Base-by-base conservation (phyloP, 2,329 filamentous ascomycete species). In the Cryphonectria japonica region DNA sequence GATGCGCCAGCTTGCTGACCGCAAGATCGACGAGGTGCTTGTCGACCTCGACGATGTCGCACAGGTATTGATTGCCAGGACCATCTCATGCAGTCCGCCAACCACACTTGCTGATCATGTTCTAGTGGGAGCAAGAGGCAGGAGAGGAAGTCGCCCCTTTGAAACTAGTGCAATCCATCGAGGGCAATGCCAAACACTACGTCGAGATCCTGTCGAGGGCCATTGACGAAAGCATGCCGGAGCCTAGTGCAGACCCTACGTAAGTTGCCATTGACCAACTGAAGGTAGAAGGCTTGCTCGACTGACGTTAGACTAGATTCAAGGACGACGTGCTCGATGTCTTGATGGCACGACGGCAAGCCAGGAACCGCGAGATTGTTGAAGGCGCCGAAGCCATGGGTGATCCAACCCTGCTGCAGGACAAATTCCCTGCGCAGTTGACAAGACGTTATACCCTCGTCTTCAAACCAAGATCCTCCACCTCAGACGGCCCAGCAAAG, bases 241-340 rank as follows among this genome's bases (percentile, higher is more conserved):
- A 88, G 73, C 92, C 95, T 57, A 92, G 89, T 19, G 86, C 86
- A 68, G 94, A 97, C 75, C 87, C 95, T 75, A 95, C 88, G 88
- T 94, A 86, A 76, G 89, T 78, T 19, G 52, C 63, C 59, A 34
- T 3, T 7, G 29, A 13, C 11, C 5, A 59, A 32, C 2, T 22
- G 11, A 39, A 34, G 43, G 16, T 37, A n/a, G n/a, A 14, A 52
- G 64, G 60, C 46, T 26, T n/a, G 43, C 74, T 79, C 75, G 79
- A 61, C 76, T 82, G 74, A 75, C 69, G 29, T n/a, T 11, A 19
- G 26, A n/a, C 50, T 75, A 94, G 92, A 75, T 98, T 97, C 87
- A 98, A 98, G 81, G 95, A 98, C 78, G 96, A 99, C 81, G 95
- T 98, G 13, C 87, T 99, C 60, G 96, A 99, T 82, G 93, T 99